These are phyloP conservation scores for Corylus americana DNA, from an alignment of 306 rosid species.

Conservation along the genomic window DNA sequence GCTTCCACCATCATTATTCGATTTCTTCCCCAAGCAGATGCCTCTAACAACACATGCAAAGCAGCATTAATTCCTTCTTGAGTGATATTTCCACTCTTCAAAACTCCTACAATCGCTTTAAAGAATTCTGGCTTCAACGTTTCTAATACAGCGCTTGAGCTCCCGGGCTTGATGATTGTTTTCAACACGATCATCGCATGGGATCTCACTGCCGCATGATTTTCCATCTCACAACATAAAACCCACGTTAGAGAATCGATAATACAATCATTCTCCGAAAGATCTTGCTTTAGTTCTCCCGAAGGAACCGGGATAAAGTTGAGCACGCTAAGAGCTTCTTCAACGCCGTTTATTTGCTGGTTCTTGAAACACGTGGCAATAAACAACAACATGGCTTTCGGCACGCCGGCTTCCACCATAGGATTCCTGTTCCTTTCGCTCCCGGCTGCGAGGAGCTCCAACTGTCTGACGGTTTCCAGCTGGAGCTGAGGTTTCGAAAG, in stretches of 20 bases:
- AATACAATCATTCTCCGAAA: conserved; percentile 31
- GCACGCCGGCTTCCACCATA: conserved; percentile 50
- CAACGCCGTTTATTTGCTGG: conserved; percentile 38
- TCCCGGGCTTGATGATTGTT: conserved; percentile 29
- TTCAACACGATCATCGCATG: conserved; percentile 41
- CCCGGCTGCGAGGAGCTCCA: conserved; percentile 45
- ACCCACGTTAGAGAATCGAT: conserved; percentile 51
- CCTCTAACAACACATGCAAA: conserved; percentile 33
- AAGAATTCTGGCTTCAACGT: conserved; percentile 48
- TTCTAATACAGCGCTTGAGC: conserved; percentile 4
- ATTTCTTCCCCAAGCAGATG: conserved; percentile 43
- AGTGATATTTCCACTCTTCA: conserved; percentile 30
- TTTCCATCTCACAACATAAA: conserved; percentile 20
- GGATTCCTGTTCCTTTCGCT: conserved; percentile 46
- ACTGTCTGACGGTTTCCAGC: conserved; percentile 34
- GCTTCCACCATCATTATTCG: conserved; percentile 44
- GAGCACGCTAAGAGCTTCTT: conserved; percentile 52
- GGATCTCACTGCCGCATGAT: conserved; percentile 31
- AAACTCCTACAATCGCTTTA: conserved; percentile 22
- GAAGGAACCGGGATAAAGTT: conserved; percentile 39
- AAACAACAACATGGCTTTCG: conserved; percentile 46
- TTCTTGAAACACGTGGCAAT: conserved; percentile 28
- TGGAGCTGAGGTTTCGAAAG: conserved; percentile 24
- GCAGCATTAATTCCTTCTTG: conserved; percentile 50
- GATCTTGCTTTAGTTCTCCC: conserved; percentile 18